phyloP scores from a whole-genome alignment of 169 alveolate species.

The Toxoplasma gondii region DNA sequence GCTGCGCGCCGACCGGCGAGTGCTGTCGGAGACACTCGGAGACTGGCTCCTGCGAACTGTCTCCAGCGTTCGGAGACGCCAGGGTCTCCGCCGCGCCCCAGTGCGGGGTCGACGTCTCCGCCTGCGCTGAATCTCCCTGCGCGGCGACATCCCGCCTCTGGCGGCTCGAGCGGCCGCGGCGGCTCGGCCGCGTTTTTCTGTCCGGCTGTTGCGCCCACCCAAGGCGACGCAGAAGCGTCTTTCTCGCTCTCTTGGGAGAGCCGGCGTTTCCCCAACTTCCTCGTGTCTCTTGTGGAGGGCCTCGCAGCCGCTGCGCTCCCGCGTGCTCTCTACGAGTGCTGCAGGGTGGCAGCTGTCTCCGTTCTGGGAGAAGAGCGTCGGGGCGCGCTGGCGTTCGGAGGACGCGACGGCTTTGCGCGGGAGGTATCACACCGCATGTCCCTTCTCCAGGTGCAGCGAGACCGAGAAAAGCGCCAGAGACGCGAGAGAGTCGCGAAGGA shows the following conservation, averaged over 20 bases:
- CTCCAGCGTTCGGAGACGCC: no score
- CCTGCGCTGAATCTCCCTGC: no score
- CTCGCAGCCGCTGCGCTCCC: not conserved
- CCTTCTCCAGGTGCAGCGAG: not conserved
- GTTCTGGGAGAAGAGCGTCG: not conserved
- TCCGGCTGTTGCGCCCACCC: not conserved
- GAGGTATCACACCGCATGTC: not conserved
- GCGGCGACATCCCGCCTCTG: no score
- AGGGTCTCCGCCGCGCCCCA: no score
- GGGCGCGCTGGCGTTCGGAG: not conserved
- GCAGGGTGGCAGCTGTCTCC: not conserved
- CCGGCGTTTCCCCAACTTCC: conserved; percentile 35
- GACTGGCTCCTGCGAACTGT: no score
- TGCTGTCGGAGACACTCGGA: no score
- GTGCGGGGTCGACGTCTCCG: no score
- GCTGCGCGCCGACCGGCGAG: no score
- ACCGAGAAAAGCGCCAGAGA: not conserved
- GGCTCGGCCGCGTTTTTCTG: not conserved
- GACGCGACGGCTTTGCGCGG: not conserved
- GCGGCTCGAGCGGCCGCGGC: no score
- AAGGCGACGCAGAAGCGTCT: not conserved
- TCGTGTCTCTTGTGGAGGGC: conserved; percentile 40
- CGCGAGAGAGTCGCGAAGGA: not conserved
- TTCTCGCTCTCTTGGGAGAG: not conserved
- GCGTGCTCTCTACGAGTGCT: not conserved